A percentile compares a stretch with the other conserved stretches of the same genome.
Evolutionary conservation across 2,329 filamentous ascomycete genomes (phyloP).

Genomic region (Exophiala alcalophila): DNA sequence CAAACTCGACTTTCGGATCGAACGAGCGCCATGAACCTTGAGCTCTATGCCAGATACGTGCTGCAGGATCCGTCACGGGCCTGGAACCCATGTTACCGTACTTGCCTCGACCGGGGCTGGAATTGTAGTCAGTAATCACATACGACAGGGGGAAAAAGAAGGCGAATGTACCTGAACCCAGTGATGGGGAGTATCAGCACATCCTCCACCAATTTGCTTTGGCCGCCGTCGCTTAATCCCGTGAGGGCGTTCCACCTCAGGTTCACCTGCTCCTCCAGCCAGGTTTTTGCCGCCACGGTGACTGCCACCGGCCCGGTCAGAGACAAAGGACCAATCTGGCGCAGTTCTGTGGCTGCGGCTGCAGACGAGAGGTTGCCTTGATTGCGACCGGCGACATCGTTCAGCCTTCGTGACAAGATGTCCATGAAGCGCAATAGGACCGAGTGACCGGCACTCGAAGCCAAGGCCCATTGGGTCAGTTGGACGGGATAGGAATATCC

Average conservation of each 20-base stretch:
- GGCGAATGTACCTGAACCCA: constrained; percentile 33
- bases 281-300: constrained; percentile 31
- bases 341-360: constrained; percentile 20
- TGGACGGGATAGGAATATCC: constrained; percentile 37
- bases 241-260: constrained; percentile 36
- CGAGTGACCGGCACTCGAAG: constrained; percentile 32
- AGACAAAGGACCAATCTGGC: constrained; percentile 32
- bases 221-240: constrained; percentile 33
- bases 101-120: constrained; percentile 32
- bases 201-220: constrained; percentile 34
- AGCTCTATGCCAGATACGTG: constrained; percentile 34
- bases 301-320: constrained; percentile 36
- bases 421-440: constrained; percentile 33
- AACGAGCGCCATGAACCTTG: constrained; percentile 36
- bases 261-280: constrained; percentile 28
- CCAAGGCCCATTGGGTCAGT: constrained; percentile 37
- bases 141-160: neutral
- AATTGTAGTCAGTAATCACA: neutral
- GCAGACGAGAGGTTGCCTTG: constrained; percentile 7
- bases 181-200: constrained; percentile 38
- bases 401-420: constrained; percentile 20
- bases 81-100: constrained; percentile 38
- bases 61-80: constrained; percentile 32
- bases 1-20: constrained; percentile 32
- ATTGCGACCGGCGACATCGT: constrained; percentile 13